Conservation (phyloP, 208 protist genomes). For the Leishmania braziliensis region DNA sequence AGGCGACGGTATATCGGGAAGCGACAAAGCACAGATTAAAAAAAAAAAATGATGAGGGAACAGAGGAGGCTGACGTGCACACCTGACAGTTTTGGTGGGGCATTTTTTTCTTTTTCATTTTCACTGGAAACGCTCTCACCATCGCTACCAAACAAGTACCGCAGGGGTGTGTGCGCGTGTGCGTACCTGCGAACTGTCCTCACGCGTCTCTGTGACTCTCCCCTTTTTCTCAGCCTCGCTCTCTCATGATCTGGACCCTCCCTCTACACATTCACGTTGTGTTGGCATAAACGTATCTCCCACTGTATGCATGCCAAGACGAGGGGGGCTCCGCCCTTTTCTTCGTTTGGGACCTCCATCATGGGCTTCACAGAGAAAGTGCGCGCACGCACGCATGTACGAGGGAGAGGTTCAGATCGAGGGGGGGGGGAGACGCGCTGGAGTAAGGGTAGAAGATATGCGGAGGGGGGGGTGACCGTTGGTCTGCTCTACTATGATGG, state of each 20-base stretch:
- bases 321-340: not conserved
- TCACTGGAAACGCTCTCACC: not conserved
- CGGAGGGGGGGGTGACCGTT: not conserved
- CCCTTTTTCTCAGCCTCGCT: not conserved
- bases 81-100: no score
- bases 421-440: not conserved
- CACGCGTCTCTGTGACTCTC: not conserved
- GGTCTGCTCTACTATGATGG: not conserved
- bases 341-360: not conserved
- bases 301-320: not conserved
- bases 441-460: not conserved
- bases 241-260: not conserved
- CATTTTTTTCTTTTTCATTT: no score
- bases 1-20: not conserved
- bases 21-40: not conserved
- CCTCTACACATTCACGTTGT: not conserved
- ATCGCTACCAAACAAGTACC: not conserved
- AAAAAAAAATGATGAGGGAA: not conserved
- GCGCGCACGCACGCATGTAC: not conserved
- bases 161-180: no score
- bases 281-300: not conserved
- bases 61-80: not conserved
- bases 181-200: not conserved
- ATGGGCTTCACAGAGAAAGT: not conserved
- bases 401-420: not conserved